These are phyloP conservation scores for Phytophthora europaea DNA, from an alignment of 352 stramenopile genomes.

Conservation along the genomic window DNA sequence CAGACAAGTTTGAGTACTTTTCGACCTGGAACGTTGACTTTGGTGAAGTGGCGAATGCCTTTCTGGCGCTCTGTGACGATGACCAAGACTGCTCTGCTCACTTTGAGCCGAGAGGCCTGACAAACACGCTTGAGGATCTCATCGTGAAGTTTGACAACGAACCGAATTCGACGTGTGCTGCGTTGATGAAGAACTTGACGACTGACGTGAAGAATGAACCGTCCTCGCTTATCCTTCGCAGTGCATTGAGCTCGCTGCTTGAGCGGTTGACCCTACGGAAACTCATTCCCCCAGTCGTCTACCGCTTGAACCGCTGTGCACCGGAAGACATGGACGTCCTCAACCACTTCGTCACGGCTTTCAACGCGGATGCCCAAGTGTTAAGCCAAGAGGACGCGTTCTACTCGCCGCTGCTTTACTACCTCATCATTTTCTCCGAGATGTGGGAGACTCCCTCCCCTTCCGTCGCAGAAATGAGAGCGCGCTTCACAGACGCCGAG, in stretches of 20 bases:
- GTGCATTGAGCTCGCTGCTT: conserved; percentile 37
- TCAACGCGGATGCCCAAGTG: conserved; percentile 3
- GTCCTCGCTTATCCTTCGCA: conserved; percentile 35
- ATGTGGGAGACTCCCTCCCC: conserved; percentile 52
- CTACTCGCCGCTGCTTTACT: conserved; percentile 49
- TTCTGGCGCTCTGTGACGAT: conserved; percentile 31
- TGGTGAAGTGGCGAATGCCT: conserved; percentile 37
- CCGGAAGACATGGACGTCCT: conserved; percentile 32
- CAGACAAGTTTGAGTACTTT: conserved; percentile 44
- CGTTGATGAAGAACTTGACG: conserved; percentile 13
- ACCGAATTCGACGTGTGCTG: conserved; percentile 32
- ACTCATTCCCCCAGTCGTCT: conserved; percentile 45
- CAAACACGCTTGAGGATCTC: conserved; percentile 24
- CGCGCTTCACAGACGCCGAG: conserved; percentile 28
- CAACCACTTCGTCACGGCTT: conserved; percentile 20
- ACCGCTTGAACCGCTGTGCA: conserved; percentile 47
- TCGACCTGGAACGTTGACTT: conserved; percentile 55
- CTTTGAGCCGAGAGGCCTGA: conserved; percentile 26
- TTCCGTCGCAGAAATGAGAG: conserved; percentile 11
- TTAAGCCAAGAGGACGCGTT: conserved; percentile 34
- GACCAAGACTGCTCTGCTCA: conserved; percentile 28
- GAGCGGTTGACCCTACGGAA: conserved; percentile 22
- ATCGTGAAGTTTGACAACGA: conserved; percentile 32
- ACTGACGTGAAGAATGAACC: conserved; percentile 11
- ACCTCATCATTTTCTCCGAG: conserved; percentile 57